A percentile compares a stretch with the other conserved stretches of the same genome.
These are phyloP conservation scores for Aurantiochytrium sp. DNA, from an alignment of 108 stramenopile species.

Conservation along the genomic window DNA sequence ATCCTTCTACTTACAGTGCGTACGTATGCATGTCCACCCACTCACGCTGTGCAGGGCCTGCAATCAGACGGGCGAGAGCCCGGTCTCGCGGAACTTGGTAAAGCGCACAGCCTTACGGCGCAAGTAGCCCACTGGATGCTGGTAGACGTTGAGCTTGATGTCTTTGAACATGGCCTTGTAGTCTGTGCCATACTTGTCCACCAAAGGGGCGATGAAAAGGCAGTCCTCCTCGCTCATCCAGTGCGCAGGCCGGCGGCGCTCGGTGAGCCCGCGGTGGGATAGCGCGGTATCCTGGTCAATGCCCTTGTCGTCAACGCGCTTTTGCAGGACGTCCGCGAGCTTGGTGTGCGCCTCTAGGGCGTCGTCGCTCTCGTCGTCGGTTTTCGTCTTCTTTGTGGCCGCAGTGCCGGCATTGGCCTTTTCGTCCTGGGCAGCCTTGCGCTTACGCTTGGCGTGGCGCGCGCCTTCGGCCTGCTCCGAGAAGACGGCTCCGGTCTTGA, in stretches of 20 bases:
- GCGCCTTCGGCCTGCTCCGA: background rate
- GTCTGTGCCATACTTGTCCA: background rate
- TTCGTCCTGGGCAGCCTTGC: background rate
- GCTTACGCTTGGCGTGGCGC: background rate
- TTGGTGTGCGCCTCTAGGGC: background rate
- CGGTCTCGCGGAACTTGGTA: background rate
- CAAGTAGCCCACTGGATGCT: background rate
- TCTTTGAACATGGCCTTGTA: background rate
- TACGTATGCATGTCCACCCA: too few relatives aligned
- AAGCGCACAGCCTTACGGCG: background rate
- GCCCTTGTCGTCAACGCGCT: background rate
- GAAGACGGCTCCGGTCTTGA: background rate
- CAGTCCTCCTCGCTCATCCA: background rate
- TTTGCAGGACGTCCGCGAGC: background rate
- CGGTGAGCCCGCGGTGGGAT: background rate
- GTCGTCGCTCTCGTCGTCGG: background rate
- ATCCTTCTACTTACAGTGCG: too few relatives aligned
- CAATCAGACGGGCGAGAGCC: background rate
- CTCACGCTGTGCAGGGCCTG: too few relatives aligned
- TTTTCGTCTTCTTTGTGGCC: background rate
- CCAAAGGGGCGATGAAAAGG: background rate
- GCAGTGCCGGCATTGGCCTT: background rate
- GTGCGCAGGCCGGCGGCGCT: background rate
- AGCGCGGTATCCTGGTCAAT: background rate
- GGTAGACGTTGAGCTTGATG: background rate